These are phyloP conservation scores for Ustilago bromivora DNA, from an alignment of 1,284 basidiomycete species.

Conservation along the genomic window DNA sequence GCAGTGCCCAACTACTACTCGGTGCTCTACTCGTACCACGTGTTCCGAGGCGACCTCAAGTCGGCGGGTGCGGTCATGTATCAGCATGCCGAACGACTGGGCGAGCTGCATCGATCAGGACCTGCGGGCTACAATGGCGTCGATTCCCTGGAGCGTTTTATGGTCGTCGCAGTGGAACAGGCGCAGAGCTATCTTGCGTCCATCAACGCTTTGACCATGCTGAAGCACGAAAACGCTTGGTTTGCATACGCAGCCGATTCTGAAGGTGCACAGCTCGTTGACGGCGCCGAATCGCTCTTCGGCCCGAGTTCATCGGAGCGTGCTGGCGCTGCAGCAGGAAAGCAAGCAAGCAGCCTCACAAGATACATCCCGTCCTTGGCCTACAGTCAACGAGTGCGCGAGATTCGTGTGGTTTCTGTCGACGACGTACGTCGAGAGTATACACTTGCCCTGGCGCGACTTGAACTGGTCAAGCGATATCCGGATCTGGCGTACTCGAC, in stretches of 20 bases:
- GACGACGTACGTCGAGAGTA: slow-evolving; percentile 88
- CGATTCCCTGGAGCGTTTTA: slow-evolving; percentile 50
- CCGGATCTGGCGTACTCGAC: slow-evolving; percentile 71
- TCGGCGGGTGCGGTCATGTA: slow-evolving; percentile 80
- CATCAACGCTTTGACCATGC: slow-evolving; percentile 87
- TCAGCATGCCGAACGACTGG: slow-evolving; percentile 85
- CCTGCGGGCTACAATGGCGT: slow-evolving; percentile 13
- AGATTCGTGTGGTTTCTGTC: slow-evolving; percentile 83
- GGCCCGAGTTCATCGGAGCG: slow-evolving; percentile 20
- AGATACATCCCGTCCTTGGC: slow-evolving; percentile 80
- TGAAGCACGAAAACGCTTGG: slow-evolving; percentile 87
- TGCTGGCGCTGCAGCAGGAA: slow-evolving; percentile 14
- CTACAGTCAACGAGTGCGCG: slow-evolving; percentile 72
- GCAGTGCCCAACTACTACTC: slow-evolving; percentile 87
- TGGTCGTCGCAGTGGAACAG: slow-evolving; percentile 77
- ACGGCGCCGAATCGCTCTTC: slow-evolving; percentile 36
- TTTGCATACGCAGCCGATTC: slow-evolving; percentile 72
- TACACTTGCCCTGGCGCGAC: slow-evolving; percentile 80
- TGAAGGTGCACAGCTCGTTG: slow-evolving; percentile 20
- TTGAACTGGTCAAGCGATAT: slow-evolving; percentile 79
- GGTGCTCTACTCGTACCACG: slow-evolving; percentile 87
- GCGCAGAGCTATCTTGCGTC: slow-evolving; percentile 84
- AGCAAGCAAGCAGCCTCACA: slow-evolving; percentile 74
- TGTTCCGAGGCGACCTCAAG: slow-evolving; percentile 67
- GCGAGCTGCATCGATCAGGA: slow-evolving; percentile 70